Evolutionary conservation across 441 rosid genomes (phyloP).

Genomic region (Erodium moschatum): DNA sequence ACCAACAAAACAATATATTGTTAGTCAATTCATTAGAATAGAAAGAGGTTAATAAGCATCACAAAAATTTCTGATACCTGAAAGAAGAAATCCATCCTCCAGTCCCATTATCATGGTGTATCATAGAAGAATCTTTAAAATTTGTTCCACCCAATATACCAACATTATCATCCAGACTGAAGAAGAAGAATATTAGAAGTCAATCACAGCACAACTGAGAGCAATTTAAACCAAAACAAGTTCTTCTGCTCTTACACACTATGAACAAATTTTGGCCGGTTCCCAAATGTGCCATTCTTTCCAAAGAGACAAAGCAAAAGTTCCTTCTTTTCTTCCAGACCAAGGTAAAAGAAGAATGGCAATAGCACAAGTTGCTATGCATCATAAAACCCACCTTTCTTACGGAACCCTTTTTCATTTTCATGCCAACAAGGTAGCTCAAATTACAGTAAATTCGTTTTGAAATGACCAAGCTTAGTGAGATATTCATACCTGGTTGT

Average conservation of each 20-base stretch:
- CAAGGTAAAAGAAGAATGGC: not conserved
- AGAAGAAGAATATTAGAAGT: not conserved
- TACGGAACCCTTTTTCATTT: not conserved
- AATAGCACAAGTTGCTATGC: not conserved
- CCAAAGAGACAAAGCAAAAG: no score
- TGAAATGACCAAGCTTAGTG: not conserved
- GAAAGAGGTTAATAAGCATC: not conserved
- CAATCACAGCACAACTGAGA: not conserved
- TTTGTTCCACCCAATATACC: slow-evolving; percentile 47
- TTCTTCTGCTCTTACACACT: not conserved
- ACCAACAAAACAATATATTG: slow-evolving; percentile 9
- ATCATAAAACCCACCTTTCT: not conserved
- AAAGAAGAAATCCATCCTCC: slow-evolving; percentile 60
- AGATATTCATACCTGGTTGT: slow-evolving; percentile 53
- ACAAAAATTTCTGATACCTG: slow-evolving; percentile 34
- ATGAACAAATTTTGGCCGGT: no score
- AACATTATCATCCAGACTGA: slow-evolving; percentile 47
- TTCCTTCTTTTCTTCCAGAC: not conserved
- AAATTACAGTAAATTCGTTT: not conserved
- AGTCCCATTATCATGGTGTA: slow-evolving; percentile 51
- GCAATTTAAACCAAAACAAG: not conserved
- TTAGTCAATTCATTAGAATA: no score
- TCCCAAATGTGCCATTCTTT: no score
- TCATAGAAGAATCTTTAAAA: slow-evolving; percentile 36
- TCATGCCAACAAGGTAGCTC: not conserved